Conservation (phyloP, 768 basidiomycete genomes). For the Russula griseocarnosa region DNA sequence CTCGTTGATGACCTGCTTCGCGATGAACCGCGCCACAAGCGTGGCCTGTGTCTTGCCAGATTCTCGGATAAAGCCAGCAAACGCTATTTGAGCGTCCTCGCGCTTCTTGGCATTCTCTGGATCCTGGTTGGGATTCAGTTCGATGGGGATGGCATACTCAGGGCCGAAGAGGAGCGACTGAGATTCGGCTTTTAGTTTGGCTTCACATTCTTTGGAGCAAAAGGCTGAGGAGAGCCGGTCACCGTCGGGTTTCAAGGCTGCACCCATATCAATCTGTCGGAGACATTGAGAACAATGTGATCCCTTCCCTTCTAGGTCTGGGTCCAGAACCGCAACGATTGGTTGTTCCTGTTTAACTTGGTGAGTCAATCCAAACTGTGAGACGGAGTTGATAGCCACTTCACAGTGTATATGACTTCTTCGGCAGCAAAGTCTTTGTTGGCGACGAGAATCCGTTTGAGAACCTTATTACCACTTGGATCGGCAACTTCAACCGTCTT, state of each 20-base stretch:
- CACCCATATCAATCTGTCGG: conserved; percentile 47
- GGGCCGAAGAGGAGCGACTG: conserved; percentile 69
- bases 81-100: conserved; percentile 54
- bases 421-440: conserved; percentile 65
- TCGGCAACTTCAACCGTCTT: conserved; percentile 36
- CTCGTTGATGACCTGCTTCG: conserved; percentile 64
- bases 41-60: conserved; percentile 46
- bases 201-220: conserved; percentile 68
- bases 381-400: conserved; percentile 2
- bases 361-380: not conserved
- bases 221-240: conserved; percentile 59
- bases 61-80: conserved; percentile 52
- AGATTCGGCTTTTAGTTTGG: conserved; percentile 52
- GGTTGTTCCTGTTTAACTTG: conserved; percentile 59
- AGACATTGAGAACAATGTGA: conserved; percentile 74
- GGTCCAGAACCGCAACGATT: conserved; percentile 64
- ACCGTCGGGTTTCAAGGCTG: conserved; percentile 43
- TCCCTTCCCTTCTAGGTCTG: conserved; percentile 63
- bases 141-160: conserved; percentile 54
- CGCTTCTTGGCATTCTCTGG: conserved; percentile 43
- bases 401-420: conserved; percentile 74
- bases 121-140: conserved; percentile 36
- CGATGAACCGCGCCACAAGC: conserved; percentile 68
- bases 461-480: conserved; percentile 35
- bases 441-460: conserved; percentile 50